These are phyloP conservation scores for Phylloporus sp. DNA, from an alignment of 768 basidiomycete genomes.

Conservation along the genomic window DNA sequence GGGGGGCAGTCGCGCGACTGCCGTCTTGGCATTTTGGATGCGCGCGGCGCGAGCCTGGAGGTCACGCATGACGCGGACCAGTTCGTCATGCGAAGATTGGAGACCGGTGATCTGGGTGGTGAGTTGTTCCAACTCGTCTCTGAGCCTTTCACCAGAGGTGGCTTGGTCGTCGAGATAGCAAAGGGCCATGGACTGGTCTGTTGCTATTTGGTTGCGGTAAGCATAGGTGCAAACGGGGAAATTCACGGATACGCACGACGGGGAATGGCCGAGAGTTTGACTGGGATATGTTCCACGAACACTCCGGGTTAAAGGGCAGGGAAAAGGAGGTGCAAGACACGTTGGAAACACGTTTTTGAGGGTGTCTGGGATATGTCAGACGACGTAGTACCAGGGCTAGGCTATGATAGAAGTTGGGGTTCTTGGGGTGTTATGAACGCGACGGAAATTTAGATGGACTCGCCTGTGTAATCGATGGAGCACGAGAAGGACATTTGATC, in stretches of 20 bases:
- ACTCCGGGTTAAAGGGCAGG: constrained; percentile 26
- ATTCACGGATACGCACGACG: constrained; percentile 16
- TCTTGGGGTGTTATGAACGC: constrained; percentile 8
- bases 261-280: constrained; percentile 17
- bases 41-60: constrained; percentile 29
- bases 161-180: constrained; percentile 21
- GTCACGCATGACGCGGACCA: constrained; percentile 21
- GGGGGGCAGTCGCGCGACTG: constrained; percentile 29
- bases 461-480: constrained; percentile 6
- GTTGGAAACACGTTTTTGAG: constrained; percentile 29
- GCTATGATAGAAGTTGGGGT: no score
- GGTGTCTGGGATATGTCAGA: constrained; percentile 18
- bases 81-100: constrained; percentile 27
- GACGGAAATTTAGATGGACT: constrained; percentile 20
- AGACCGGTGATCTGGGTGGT: constrained; percentile 22
- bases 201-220: constrained; percentile 6
- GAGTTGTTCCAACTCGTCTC: constrained; percentile 27
- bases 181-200: constrained; percentile 19
- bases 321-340: constrained; percentile 17
- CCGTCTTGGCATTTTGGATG: constrained; percentile 27
- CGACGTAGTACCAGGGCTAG: no score
- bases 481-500: not conserved
- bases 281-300: constrained; percentile 17
- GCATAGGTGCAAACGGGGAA: not conserved
- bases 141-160: constrained; percentile 1